Evolutionary conservation across 1,284 basidiomycete species (phyloP), one percentile per base, ranked within the genome.

Genomic region (Cryptococcus depauperatus): DNA sequence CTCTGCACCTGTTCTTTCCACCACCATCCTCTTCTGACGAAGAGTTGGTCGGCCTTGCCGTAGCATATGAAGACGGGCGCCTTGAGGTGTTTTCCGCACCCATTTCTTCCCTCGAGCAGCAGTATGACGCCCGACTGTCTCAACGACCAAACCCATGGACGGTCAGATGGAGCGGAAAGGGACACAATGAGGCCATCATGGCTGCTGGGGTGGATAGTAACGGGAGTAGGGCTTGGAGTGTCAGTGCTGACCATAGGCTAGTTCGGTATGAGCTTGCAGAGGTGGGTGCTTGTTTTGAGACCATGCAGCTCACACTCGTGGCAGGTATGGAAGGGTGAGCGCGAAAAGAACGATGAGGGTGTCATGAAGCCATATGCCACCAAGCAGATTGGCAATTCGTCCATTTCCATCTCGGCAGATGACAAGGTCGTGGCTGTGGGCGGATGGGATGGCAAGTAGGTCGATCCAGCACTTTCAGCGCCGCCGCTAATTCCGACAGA

Each of bases 361-460:
- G 37, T 49, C 6, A 49, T 59, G 28, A 41, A 41, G 22, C 50
- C 51, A 7, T 60, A 57, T 45, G 56, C 58, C 18, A 88, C 80
- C n/a, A 88, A 83, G 57, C 76, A 86, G 52, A 79, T 85, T 1
- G 87, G 89, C 1, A 87, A 89, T 56, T 76, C 77, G 0, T 77
- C 79, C 4, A 68, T 91, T 21, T 76, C 81, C 1, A 77, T 91
- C n/a, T 79, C 79, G n/a, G 75, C 79, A 30, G 81, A 85, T 57
- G 84, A 81, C 0, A 75, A 77, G 23, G 78, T 91, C 0, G 84
- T 85, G 53, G 86, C 85, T 0, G 72, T 88, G 1, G 88, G 84
- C 3, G 85, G 87, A 1, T 92, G 89, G 89, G 88, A 92, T 55
- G 88, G 89, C 27, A 79, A 76, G 88, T 88, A 54, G 58, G 82